Percentiles rank a stretch among this genome's conserved stretches.
Conservation (phyloP, 1,284 basidiomycete genomes). For the Trichosporon sp. region DNA sequence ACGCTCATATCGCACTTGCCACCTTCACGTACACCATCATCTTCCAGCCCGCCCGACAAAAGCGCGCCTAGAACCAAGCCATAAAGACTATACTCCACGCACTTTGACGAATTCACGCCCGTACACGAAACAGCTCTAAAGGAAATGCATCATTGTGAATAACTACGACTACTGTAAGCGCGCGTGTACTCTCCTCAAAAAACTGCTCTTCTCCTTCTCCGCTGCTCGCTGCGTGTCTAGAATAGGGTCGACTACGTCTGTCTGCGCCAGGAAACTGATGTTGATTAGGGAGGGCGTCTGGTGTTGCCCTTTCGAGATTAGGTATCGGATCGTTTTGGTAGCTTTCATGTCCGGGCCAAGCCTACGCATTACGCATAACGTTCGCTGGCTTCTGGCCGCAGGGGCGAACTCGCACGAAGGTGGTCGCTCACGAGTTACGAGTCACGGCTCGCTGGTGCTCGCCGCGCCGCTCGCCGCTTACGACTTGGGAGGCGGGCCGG, state of each 20-base stretch:
- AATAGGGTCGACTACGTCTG: neutral
- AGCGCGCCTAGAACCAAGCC: neutral
- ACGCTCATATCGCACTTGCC: neutral
- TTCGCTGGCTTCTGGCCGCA: neutral
- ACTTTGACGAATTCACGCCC: neutral
- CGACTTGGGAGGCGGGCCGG: constrained; percentile 27
- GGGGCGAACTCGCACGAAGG: too few relatives aligned
- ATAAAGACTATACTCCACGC: neutral
- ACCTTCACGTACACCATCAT: constrained; percentile 1
- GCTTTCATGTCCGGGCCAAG: neutral
- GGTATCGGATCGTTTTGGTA: neutral
- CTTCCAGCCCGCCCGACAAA: neutral
- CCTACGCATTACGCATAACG: neutral
- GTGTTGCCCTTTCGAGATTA: neutral
- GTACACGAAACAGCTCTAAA: constrained; percentile 1
- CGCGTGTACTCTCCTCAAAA: neutral
- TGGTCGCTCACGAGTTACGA: neutral
- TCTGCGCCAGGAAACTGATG: neutral
- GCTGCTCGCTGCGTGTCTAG: neutral
- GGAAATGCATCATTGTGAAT: neutral
- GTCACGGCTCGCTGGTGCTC: neutral
- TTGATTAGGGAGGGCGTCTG: neutral
- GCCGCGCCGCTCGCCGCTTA: constrained; percentile 1
- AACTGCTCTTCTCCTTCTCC: too few relatives aligned
- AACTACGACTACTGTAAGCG: neutral